Evolutionary conservation across 371 early-diverging fungal species (phyloP), one percentile per base, ranked within the genome.

Genomic region (Mucor lusitanicus): DNA sequence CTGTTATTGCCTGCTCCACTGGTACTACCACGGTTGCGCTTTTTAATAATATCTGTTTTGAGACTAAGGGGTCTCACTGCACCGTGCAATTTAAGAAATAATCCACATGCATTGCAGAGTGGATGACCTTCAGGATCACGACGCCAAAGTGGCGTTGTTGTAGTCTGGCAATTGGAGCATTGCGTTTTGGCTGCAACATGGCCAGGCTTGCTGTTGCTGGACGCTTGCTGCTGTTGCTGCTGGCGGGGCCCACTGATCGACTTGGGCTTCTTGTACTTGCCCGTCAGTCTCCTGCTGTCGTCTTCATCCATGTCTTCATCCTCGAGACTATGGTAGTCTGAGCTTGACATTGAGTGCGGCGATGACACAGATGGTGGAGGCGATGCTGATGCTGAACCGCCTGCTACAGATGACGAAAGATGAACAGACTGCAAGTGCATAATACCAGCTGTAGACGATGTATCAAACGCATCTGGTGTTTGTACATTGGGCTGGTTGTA

Each of bases 91-190:
- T 95, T 96, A 61, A 89, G 83, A 62, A 88, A 90, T 33, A 89
- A 65, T 19, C 89, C 89, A 68, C 89, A 89, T 6, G 89, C 89
- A 68, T 89, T 89, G 57, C 89, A 89, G 30, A 89, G 73, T 5
- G 87, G 87, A 12, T 82, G 73, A 7, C 91, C 88, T 60, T 90
- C 89, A 8, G 87, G 85, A 72, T 94, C 91, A 48, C 98, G 87
- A 35, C 99, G 88, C 99, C 99, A 99, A 19, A 98, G 87, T 1
- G 99, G 98, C 0, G 99, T 99, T 6, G 85, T 91, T 0, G 90
- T 92, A 6, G 96, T 95, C 23, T 82, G 70, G 81, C 99, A 99
- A 85, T 99, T 98, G 44, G 87, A 85, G 76, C 99, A 99, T 44
- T 78, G 80, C 30, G 81, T 80, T 37, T 63, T 70, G 2, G 12